phyloP scores from a whole-genome alignment of 2,329 filamentous ascomycete genomes.

The Xylariales sp. region DNA sequence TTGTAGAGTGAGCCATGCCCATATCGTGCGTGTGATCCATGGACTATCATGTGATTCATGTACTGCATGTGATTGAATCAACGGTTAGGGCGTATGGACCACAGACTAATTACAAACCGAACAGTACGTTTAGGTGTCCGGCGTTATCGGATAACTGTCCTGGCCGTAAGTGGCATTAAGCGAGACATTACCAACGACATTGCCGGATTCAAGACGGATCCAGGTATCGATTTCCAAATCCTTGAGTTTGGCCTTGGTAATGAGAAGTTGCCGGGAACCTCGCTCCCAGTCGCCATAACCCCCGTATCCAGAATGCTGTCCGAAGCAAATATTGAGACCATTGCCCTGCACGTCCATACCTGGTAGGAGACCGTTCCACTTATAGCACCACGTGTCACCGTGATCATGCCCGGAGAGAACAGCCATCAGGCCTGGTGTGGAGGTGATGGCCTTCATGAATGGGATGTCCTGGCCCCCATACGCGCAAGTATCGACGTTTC shows the following conservation, averaged over 20 bases:
- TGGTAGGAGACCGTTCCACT: constrained; percentile 33
- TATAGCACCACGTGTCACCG: constrained; percentile 54
- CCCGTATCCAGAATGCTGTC: constrained; percentile 65
- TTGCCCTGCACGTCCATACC: constrained; percentile 30
- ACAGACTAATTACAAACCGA: background rate
- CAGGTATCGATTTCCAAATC: constrained; percentile 49
- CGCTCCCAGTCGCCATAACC: constrained; percentile 63
- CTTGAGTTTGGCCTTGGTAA: constrained; percentile 38
- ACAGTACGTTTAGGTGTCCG: constrained; percentile 24
- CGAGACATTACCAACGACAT: constrained; percentile 43
- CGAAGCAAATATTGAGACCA: constrained; percentile 47
- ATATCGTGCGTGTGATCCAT: no score
- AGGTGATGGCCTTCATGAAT: constrained; percentile 59
- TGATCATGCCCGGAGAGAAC: constrained; percentile 66
- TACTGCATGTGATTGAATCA: no score
- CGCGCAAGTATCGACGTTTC: constrained; percentile 30
- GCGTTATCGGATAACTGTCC: constrained; percentile 47
- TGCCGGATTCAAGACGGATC: constrained; percentile 55
- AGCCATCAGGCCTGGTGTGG: constrained; percentile 49
- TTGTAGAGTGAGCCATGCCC: no score
- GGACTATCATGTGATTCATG: no score
- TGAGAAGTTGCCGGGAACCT: constrained; percentile 51
- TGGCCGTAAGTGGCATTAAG: constrained; percentile 56
- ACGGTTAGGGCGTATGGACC: no score
- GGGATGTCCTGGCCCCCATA: constrained; percentile 49